Evolutionary conservation across 164 flowering plant species (phyloP).

Genomic region (Nymphaea thermarum): DNA sequence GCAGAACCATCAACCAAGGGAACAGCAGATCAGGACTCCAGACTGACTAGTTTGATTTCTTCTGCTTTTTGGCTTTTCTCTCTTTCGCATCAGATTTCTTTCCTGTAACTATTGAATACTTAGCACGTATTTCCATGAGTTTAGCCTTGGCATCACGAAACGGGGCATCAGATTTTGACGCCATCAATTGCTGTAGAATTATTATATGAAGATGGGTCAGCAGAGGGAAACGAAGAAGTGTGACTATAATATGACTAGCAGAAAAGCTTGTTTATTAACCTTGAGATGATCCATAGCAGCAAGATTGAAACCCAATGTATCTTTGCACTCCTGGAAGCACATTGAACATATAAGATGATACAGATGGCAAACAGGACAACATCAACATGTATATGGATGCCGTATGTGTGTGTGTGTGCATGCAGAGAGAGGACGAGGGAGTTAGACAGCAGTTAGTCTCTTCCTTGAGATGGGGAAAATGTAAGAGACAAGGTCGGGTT

Average conservation of each 20-base stretch:
- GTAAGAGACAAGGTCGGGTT: no score
- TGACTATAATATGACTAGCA: neutral
- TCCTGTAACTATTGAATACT: conserved; percentile 43
- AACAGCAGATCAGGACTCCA: no score
- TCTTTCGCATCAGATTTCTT: conserved; percentile 26
- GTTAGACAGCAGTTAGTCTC: no score
- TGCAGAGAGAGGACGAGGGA: no score
- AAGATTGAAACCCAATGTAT: conserved; percentile 79
- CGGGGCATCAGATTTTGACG: conserved; percentile 66
- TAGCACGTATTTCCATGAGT: conserved; percentile 58
- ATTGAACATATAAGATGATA: no score
- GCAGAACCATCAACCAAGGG: no score
- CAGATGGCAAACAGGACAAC: no score
- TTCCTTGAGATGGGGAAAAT: no score
- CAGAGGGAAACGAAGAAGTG: neutral
- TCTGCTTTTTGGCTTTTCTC: conserved; percentile 49
- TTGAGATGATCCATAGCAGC: conserved; percentile 96
- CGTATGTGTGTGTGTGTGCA: no score
- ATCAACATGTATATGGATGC: no score
- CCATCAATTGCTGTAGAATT: conserved; percentile 73
- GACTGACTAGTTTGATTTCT: conserved; percentile 2
- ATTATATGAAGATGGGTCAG: no score
- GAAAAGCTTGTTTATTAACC: conserved; percentile 22
- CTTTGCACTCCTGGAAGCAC: conserved; percentile 71
- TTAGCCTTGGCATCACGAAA: conserved; percentile 74